A percentile compares a stretch with the other conserved stretches of the same genome.
These are phyloP conservation scores for Immersiporthe knoxdaviesiana DNA, from an alignment of 2,329 filamentous ascomycete species.

Conservation along the genomic window DNA sequence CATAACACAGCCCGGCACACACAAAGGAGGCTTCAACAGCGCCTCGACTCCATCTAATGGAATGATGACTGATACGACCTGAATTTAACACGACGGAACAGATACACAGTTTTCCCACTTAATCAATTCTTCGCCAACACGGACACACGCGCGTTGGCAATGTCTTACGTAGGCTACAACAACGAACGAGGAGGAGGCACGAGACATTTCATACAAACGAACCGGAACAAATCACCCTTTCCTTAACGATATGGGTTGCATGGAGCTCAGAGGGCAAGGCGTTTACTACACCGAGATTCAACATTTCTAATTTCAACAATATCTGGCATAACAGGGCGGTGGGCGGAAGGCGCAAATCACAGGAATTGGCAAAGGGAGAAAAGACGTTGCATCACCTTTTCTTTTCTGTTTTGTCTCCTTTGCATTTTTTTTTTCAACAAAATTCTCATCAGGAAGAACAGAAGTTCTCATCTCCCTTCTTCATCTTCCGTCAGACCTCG, in stretches of 20 bases:
- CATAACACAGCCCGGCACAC: slow-evolving; percentile 20
- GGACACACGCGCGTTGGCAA: neutral
- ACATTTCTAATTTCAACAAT: slow-evolving; percentile 39
- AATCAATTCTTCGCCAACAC: slow-evolving; percentile 21
- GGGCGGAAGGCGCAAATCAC: neutral
- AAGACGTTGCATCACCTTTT: neutral
- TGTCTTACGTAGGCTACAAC: slow-evolving; percentile 27
- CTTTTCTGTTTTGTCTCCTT: neutral
- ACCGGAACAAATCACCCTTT: slow-evolving; percentile 19
- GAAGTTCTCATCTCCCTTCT: neutral
- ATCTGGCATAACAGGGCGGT: slow-evolving; percentile 3
- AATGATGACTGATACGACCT: slow-evolving; percentile 33
- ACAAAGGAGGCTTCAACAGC: slow-evolving; percentile 26
- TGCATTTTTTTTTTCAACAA: slow-evolving; percentile 13
- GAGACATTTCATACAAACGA: slow-evolving; percentile 11
- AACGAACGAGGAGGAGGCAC: neutral
- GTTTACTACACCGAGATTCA: slow-evolving; percentile 29
- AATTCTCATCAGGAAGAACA: neutral
- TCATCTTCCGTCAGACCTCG: neutral
- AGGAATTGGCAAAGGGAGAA: neutral
- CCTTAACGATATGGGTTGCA: slow-evolving; percentile 41
- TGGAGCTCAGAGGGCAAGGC: slow-evolving; percentile 36
- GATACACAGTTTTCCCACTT: slow-evolving; percentile 28
- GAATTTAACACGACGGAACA: slow-evolving; percentile 31
- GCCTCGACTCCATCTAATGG: slow-evolving; percentile 26